Evolutionary conservation across 2,329 filamentous ascomycete genomes (phyloP).

Genomic region (Ramularia collo-cygni): DNA sequence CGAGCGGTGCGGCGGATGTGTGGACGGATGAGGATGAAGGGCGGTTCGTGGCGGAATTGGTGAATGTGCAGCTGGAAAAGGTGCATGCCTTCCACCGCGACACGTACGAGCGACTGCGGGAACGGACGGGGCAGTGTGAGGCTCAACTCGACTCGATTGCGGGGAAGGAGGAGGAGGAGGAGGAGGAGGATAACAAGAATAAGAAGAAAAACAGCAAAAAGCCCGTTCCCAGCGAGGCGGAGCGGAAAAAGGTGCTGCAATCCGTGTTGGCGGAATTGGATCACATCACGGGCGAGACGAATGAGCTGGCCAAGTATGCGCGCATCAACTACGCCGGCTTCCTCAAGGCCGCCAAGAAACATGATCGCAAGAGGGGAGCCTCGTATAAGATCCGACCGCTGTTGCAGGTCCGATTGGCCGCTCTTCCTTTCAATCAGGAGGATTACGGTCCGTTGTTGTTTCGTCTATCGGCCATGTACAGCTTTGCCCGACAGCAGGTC

Average conservation of each 20-base stretch:
- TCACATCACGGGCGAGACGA: constrained; percentile 79
- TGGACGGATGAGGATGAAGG: constrained; percentile 97
- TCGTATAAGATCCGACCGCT: constrained; percentile 85
- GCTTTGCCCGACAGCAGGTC: constrained; percentile 78
- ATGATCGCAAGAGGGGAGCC: constrained; percentile 84
- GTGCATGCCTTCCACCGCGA: constrained; percentile 82
- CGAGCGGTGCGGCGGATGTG: constrained; percentile 49
- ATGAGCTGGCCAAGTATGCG: constrained; percentile 90
- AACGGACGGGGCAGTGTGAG: constrained; percentile 67
- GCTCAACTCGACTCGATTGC: constrained; percentile 54
- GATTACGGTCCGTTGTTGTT: constrained; percentile 86
- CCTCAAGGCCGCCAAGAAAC: constrained; percentile 97
- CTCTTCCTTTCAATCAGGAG: constrained; percentile 90
- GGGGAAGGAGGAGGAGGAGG: constrained; percentile 23
- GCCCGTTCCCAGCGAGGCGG: constrained; percentile 33
- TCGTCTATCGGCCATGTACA: constrained; percentile 88
- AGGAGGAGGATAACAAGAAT: constrained; percentile 26
- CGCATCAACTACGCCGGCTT: constrained; percentile 97
- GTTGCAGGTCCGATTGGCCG: constrained; percentile 81
- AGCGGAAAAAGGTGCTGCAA: constrained; percentile 51
- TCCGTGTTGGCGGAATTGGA: constrained; percentile 77
- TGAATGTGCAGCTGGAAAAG: constrained; percentile 92
- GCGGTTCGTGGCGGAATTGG: constrained; percentile 86
- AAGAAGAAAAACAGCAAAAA: constrained; percentile 28
- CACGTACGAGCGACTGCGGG: constrained; percentile 73